These are phyloP conservation scores for Phalaenopsis equestris DNA, from an alignment of 106 monocot species.

Conservation along the genomic window DNA sequence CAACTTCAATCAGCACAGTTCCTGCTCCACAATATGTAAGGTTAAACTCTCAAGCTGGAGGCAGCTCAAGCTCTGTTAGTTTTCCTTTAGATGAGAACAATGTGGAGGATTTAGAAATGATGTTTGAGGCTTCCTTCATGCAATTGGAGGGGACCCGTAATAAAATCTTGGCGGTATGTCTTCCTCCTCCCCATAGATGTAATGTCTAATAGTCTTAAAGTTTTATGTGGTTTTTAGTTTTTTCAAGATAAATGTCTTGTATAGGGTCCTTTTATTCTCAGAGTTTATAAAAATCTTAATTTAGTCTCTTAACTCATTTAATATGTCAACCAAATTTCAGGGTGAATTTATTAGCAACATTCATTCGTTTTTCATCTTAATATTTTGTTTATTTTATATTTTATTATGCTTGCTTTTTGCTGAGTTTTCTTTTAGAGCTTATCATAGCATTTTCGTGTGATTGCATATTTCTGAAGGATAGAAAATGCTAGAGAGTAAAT, in stretches of 20 bases:
- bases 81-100: constrained; percentile 62
- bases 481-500: no score
- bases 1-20: constrained; percentile 47
- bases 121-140: constrained; percentile 95
- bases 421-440: no score
- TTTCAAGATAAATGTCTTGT: background rate
- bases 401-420: no score
- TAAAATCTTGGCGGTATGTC: constrained; percentile 84
- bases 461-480: no score
- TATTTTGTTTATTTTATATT: no score
- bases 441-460: no score
- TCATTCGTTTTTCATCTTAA: no score
- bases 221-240: background rate
- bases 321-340: no score
- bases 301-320: no score
- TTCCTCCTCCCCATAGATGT: background rate
- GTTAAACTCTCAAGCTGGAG: constrained; percentile 29
- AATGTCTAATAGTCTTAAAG: background rate
- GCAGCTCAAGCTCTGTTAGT: constrained; percentile 62
- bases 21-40: constrained; percentile 38
- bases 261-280: no score
- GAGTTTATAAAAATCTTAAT: no score
- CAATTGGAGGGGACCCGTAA: constrained; percentile 86
- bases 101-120: constrained; percentile 96
- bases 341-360: no score